Conservation (phyloP, 2,329 filamentous ascomycete genomes). For the Ciborinia camelliae region DNA sequence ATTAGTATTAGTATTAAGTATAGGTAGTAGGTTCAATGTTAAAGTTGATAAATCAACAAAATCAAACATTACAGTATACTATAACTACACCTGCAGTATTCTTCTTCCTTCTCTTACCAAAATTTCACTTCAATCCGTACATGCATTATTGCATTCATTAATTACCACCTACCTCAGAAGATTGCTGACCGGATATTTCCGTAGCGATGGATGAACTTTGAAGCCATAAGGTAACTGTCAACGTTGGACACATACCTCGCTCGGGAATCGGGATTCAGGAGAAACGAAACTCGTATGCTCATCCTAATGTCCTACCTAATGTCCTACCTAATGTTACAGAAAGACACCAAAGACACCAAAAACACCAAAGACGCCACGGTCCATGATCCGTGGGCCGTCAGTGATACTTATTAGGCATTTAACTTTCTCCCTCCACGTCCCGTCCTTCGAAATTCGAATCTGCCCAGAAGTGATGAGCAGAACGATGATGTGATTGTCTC, state of each 20-base stretch:
- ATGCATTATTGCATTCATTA: no score
- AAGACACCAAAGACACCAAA: no score
- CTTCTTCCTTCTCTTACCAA: background rate
- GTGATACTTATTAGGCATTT: background rate
- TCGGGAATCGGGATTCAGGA: background rate
- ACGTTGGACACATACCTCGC: no score
- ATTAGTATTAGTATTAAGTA: no score
- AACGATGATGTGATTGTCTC: constrained; percentile 13
- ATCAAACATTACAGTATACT: no score
- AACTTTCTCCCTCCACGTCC: background rate
- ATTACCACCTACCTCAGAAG: no score
- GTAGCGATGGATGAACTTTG: background rate
- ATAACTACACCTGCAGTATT: no score
- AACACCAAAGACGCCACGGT: no score
- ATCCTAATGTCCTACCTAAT: background rate
- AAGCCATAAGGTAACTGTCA: background rate
- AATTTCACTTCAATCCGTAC: background rate
- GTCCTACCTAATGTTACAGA: constrained; percentile 2
- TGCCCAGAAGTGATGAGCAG: constrained; percentile 7
- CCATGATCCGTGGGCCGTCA: background rate
- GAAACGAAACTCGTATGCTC: constrained; percentile 4
- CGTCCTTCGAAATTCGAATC: background rate
- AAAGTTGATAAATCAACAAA: no score
- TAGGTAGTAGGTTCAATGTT: no score
- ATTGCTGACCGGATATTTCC: background rate